Conservation (phyloP, 805 yeast genomes). For the Candida railenensis region DNA sequence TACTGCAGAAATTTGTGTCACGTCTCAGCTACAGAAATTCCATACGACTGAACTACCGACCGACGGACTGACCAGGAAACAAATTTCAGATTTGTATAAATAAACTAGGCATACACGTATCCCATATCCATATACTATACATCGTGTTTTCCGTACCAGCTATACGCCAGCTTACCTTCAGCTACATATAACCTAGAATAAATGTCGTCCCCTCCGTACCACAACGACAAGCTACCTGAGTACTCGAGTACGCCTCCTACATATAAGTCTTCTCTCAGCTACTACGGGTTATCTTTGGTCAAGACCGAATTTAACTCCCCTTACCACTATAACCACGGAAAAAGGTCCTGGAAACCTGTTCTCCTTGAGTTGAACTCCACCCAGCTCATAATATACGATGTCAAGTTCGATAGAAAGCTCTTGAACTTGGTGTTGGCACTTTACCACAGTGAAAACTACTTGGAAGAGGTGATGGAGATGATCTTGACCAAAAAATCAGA, state of each 20-base stretch:
- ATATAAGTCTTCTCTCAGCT: conserved; percentile 31
- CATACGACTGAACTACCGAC: no score
- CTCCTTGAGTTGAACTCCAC: conserved; percentile 39
- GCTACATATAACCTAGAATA: background rate
- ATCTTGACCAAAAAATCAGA: conserved; percentile 3
- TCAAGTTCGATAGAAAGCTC: conserved; percentile 21
- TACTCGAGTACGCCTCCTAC: conserved; percentile 15
- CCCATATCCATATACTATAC: no score
- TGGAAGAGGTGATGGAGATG: conserved; percentile 13
- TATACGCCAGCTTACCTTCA: no score
- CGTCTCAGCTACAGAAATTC: no score
- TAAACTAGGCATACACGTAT: no score
- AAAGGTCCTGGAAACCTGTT: conserved; percentile 35
- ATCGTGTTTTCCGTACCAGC: no score
- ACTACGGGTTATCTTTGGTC: conserved; percentile 31
- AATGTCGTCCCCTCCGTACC: conserved; percentile 1
- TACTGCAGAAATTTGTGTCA: no score
- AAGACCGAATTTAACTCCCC: conserved; percentile 40
- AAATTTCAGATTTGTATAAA: no score
- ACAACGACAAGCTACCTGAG: conserved; percentile 15
- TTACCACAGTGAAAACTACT: conserved; percentile 28
- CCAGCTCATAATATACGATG: conserved; percentile 31
- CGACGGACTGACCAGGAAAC: no score
- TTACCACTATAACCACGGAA: conserved; percentile 25
- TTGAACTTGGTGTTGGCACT: conserved; percentile 26